Base-by-base conservation (phyloP, 305 asterid genomes). In the Lippia alba region DNA sequence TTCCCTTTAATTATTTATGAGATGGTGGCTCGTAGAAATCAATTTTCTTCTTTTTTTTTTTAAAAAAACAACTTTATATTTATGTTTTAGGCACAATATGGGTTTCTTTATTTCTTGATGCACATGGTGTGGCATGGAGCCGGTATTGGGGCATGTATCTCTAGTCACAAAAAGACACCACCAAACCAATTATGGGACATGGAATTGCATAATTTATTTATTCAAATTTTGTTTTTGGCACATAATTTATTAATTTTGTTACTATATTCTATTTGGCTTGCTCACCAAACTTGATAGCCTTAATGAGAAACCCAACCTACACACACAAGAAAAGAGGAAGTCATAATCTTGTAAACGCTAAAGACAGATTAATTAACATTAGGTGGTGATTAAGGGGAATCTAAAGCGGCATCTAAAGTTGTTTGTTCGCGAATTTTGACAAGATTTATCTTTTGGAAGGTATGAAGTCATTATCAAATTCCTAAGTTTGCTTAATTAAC, bases 161-260 rank as follows among this genome's bases (percentile, higher is more conserved):
- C 66, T 64, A 64, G 57, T 71, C 85, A 76, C 76, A 71, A 66
- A 75, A 81, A 67, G 94, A 82, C 87, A 80, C 65, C 77, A 83
- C 87, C 93, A 78, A 85, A 75, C 83, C 77, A 85, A 87, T 87
- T 44, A 83, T 83, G 71, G 12, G 85, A 82, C 85, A 75, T 84
- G 86, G 84, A 64, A 70, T 74, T 74, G 75, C 66, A 78, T 51
- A 24, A 24, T 24, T 24, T 24, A 24, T 24, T 24, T 24, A 24
- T 24, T 24, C 3, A 24, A 24, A 24, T 24, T 24, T 24, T 24
- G 30, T 24, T 24, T 1, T 24, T 24, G 30, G 30, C 30, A 24
- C 30, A 24, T 76, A 75, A 77, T 44, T 44, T 10, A 8, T 44
- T 44, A 2, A 44, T 15, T 57, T 57, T 40, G 36, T 41, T 73